Base-by-base conservation (phyloP, 306 rosid species). In the Begonia peltatifolia region DNA sequence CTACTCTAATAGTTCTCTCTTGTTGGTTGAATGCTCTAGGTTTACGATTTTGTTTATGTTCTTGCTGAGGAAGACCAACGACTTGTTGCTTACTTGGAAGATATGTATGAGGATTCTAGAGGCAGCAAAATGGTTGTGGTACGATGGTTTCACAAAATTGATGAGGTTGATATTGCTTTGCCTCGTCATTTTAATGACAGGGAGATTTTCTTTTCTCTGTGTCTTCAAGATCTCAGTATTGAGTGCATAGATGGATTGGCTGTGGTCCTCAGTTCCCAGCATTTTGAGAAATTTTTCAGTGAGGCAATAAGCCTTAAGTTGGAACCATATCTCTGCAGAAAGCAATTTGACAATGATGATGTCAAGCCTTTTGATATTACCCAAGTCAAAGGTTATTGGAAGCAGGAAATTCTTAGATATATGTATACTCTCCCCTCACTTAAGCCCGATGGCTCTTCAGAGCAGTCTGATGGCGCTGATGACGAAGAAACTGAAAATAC, bases 201-300 rank as follows among this genome's bases (percentile, higher is more conserved):
- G 61, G 95, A 89, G 87, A 78, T 89, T 82, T 89, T 82, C 79
- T 82, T 74, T 67, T 85, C 97, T 71, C 90, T 76, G 53, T 82
- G 87, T 82, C 95, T 80, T 69, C 97, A 89, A 85, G 94, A 85
- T 80, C 90, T 89, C 75, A 89, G 90, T 68, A 74, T 85, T 67
- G 97, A 85, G 69, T 89, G 97, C 87, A 82, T 89, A 58, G 97
- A 89, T 80, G 97, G 95, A 58, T 64, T 80, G 76, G 83, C 95
- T 52, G 68, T 79, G 6, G 92, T 89, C 59, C 95, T 89, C 78
- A 76, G 94, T 58, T 94, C 84, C 25, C 73, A 62, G 60, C 95
- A 89, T 60, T 89, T 74, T 60, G 72, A 71, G 60, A 78, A 71
- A 72, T 83, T 74, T 57, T 68, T 50, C 75, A 74, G 71, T 0